A percentile compares a stretch with the other conserved stretches of the same genome.
Conservation (phyloP, 148 eudicot genomes). For the Nepenthes mirabilis region DNA sequence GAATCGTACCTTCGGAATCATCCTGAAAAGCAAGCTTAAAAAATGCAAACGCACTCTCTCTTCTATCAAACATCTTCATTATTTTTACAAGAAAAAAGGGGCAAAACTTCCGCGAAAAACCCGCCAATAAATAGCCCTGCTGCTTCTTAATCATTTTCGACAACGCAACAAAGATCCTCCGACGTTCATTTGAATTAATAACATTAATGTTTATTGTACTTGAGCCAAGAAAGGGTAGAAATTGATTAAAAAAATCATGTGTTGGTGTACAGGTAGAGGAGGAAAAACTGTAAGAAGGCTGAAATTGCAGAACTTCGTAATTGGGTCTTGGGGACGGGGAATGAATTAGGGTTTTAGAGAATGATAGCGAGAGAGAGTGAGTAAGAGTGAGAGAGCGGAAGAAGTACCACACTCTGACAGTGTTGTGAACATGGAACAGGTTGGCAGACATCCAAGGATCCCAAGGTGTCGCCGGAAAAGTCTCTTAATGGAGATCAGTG, state of each 20-base stretch:
- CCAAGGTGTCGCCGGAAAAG: neutral
- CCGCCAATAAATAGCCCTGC: slow-evolving; percentile 20
- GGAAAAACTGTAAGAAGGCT: slow-evolving; percentile 8
- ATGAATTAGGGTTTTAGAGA: slow-evolving; percentile 11
- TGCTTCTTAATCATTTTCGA: slow-evolving; percentile 34
- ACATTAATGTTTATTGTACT: slow-evolving; percentile 15
- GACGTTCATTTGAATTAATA: slow-evolving; percentile 52
- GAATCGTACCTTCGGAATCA: slow-evolving; percentile 25
- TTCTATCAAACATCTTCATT: slow-evolving; percentile 35
- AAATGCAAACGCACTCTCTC: slow-evolving; percentile 42
- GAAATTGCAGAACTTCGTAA: slow-evolving; percentile 8
- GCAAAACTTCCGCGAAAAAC: slow-evolving; percentile 44
- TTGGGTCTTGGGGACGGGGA: slow-evolving; percentile 9
- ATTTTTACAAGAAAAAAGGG: slow-evolving; percentile 52
- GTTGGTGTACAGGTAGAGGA: slow-evolving; percentile 4
- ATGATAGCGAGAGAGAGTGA: neutral
- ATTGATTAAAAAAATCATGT: slow-evolving; percentile 40
- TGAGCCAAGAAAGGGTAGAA: slow-evolving; percentile 27
- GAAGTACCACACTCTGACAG: slow-evolving; percentile 32
- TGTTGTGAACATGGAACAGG: slow-evolving; percentile 17
- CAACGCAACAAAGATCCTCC: slow-evolving; percentile 39
- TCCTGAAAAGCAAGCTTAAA: slow-evolving; percentile 50
- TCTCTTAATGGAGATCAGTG: no score
- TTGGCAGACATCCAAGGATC: slow-evolving; percentile 35
- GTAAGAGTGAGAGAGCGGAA: slow-evolving; percentile 11